Percentiles rank a stretch among this genome's conserved stretches.
Evolutionary conservation across 306 rosid species (phyloP).

Genomic region (Sicyos baderoa): DNA sequence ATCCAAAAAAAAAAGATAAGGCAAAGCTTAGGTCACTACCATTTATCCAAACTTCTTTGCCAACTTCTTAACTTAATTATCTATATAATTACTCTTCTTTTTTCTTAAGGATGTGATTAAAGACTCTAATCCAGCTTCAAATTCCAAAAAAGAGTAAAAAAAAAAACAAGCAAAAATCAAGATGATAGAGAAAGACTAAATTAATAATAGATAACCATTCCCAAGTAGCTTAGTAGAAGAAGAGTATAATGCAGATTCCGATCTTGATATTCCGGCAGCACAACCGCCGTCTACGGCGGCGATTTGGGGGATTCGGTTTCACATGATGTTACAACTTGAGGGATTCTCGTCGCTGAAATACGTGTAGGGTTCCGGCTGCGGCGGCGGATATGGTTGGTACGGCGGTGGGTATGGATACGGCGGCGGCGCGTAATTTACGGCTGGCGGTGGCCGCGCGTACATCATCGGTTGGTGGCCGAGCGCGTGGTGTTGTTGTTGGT

Average conservation of each 20-base stretch:
- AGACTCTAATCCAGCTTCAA: conserved; percentile 29
- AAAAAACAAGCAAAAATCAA: conserved; percentile 17
- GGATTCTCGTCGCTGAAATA: conserved; percentile 68
- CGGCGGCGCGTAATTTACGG: conserved; percentile 38
- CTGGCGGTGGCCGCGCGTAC: conserved; percentile 44
- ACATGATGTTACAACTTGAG: conserved; percentile 66
- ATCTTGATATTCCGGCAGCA: conserved; percentile 15
- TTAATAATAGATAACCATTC: conserved; percentile 28
- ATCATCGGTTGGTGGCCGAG: conserved; percentile 55
- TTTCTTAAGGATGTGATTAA: conserved; percentile 11
- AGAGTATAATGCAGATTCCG: conserved; percentile 14
- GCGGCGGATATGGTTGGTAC: conserved; percentile 27
- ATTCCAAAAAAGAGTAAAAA: conserved; percentile 16
- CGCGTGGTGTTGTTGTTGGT: conserved; percentile 53
- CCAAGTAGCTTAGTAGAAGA: conserved; percentile 37
- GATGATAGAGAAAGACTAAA: conserved; percentile 21
- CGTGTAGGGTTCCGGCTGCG: conserved; percentile 37
- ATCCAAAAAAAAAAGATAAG: background rate
- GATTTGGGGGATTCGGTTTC: conserved; percentile 22
- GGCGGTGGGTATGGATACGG: conserved; percentile 31
- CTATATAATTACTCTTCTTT: conserved; percentile 9
- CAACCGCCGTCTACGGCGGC: conserved; percentile 17
- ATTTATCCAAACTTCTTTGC: no score
- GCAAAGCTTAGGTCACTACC: conserved; percentile 9
- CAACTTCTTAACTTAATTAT: conserved; percentile 3